Base-by-base conservation (phyloP, 1,284 basidiomycete species). In the Agaricales sp. region DNA sequence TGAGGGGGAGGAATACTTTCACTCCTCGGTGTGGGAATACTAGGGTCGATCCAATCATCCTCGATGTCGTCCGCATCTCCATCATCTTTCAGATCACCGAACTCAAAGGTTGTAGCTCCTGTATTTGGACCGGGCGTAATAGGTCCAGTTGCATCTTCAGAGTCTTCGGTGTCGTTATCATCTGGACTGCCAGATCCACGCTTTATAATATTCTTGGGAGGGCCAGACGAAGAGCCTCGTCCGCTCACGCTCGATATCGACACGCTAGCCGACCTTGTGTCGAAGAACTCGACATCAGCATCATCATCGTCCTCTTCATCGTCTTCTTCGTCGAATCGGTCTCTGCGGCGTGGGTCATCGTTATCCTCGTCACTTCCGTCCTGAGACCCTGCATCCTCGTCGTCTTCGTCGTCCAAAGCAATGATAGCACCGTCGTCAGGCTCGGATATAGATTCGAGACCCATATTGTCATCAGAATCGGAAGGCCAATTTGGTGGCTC, bases 401-500 rank as follows among this genome's bases (percentile, higher is more conserved):
- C 61, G 37, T 62, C 65, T 12, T 66, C 65, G 16, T 63, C 63
- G 12, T 54, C 51, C 0, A 54, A 58, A 3, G 63, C 62, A 45
- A 72, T 71, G 58, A 77, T 67, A 43, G 77, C 77, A 48, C 78
- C 64, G 49, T 86, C 82, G 45, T 83, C 83, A 1, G 82, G 82
- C 58, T 88, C 87, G 2, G 83, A 87, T 20, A 89, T 77, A 11
- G 81, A 86, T 61, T 88, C 88, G 30, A 93, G 70, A 0, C 85
- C 87, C 65, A 87, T 80, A 53, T 81, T 78, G 51, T 84, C 82
- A 51, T 90, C 87, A 6, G 74, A 77, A 60, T 84, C 77, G 8
- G 70, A 80, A 50, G 73, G 81, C 89, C 90, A 95, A 8, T 74
- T 74, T 1, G 90, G 90, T 2, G 83, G 87, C 57, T 92, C 90